Base-by-base conservation (phyloP, 495 filamentous ascomycete genomes). In the Hypoxylon rickii region DNA sequence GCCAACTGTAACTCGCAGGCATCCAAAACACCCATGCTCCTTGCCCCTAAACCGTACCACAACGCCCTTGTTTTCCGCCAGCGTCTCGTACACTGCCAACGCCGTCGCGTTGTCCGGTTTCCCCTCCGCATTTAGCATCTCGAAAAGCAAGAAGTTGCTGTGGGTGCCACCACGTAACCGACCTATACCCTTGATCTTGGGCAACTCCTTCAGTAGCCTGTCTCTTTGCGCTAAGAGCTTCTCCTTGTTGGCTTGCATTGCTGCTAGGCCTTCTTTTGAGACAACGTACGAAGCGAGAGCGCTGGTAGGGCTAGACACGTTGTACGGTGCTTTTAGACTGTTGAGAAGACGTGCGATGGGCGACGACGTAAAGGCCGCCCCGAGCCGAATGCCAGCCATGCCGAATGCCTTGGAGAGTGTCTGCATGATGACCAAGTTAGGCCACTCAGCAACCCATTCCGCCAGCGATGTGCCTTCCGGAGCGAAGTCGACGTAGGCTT, bases 381-480 rank as follows among this genome's bases (percentile, higher is more conserved):
- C 88, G 1, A 91, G 71, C 3, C 94, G 80, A 63, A 97, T 96
- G 12, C 94, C 94, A 1, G 94, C 94, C 51, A 98, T 79, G 1
- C 94, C 94, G 64, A 98, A 98, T 0, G 90, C 94, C 71, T 98
- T 98, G 64, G 88, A 92, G 10, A 97, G 76, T 1, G 94, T 97
- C 76, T 98, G 94, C 92, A 97, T 94, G 29, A 98, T 91, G 16
- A 96, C 92, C 8, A 98, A 78, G 67, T 97, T 98, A n/a, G 93
- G 92, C 84, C 86, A 95, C 64, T 95, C 91, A 12, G 76, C 79
- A 7, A 94, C 93, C 89, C 89, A 96, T 68, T 96, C 89, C n/a
- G 94, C 94, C 13, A 97, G 79, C 67, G 85, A 89, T 24, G 87
- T 82, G 17, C 84, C 86, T 33, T 88, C 83, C 0, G 87, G 83